phyloP scores from a whole-genome alignment of 2,329 filamentous ascomycete genomes.

The Blumeria hordei region DNA sequence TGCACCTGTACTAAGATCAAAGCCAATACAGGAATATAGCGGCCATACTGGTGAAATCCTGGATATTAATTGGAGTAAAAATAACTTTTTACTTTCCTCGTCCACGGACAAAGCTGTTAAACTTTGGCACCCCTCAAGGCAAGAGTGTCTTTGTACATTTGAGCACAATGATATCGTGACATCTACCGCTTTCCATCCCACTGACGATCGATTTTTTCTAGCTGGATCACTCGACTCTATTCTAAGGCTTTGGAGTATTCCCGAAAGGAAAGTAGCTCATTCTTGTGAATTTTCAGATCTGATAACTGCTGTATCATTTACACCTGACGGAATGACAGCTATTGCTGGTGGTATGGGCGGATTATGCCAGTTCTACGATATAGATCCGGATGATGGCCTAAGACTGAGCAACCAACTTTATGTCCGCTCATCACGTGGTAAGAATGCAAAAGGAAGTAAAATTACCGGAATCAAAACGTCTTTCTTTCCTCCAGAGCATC shows the following conservation, averaged over 20 bases:
- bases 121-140: constrained; percentile 70
- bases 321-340: constrained; percentile 69
- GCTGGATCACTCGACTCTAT: constrained; percentile 80
- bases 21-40: constrained; percentile 54
- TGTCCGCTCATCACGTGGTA: constrained; percentile 75
- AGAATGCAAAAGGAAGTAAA: constrained; percentile 90
- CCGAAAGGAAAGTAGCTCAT: constrained; percentile 80
- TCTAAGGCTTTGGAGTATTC: constrained; percentile 83
- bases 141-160: constrained; percentile 79
- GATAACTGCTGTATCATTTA: constrained; percentile 83
- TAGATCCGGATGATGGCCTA: constrained; percentile 40
- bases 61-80: constrained; percentile 95
- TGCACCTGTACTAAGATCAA: constrained; percentile 69
- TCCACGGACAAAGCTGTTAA: constrained; percentile 97
- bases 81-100: constrained; percentile 85
- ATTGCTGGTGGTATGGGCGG: constrained; percentile 78
- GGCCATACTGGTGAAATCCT: constrained; percentile 72
- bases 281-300: constrained; percentile 57
- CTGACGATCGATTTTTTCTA: constrained; percentile 88
- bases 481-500: constrained; percentile 27
- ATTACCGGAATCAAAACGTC: constrained; percentile 82
- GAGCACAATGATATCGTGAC: constrained; percentile 84
- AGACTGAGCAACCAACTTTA: constrained; percentile 70
- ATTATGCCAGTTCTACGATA: constrained; percentile 75
- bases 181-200: constrained; percentile 80